A percentile compares a stretch with the other conserved stretches of the same genome.
Conservation (phyloP, 257 asterid species). For the Nicotiana sylvestris region DNA sequence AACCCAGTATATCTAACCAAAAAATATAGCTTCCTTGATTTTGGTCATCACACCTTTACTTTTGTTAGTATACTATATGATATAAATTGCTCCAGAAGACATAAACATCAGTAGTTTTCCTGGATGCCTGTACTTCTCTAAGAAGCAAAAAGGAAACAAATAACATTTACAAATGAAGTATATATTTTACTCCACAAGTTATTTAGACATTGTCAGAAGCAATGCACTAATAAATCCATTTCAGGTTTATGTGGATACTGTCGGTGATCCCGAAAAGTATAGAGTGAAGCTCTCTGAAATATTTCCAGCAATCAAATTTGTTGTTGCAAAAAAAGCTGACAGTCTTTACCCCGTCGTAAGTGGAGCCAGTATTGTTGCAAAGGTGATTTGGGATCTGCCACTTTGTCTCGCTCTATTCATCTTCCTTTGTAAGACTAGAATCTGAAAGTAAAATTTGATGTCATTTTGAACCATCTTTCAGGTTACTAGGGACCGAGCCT, state of each 20-base stretch:
- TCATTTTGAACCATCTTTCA: constrained; percentile 18
- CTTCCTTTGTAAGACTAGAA: neutral
- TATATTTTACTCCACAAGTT: neutral
- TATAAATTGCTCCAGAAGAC: neutral
- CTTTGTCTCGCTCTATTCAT: neutral
- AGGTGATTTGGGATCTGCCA: constrained; percentile 43
- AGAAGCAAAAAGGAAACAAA: neutral
- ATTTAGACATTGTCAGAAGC: neutral
- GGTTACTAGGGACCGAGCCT: constrained; percentile 94
- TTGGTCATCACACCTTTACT: neutral
- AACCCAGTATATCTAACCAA: neutral
- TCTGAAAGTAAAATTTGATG: neutral
- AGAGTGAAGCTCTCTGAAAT: constrained; percentile 73
- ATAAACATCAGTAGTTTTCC: neutral
- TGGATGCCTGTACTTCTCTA: neutral
- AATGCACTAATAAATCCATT: constrained; percentile 17
- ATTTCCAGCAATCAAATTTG: constrained; percentile 75
- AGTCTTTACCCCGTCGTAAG: constrained; percentile 97
- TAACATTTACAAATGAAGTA: neutral
- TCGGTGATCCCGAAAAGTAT: constrained; percentile 94
- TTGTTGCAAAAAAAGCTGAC: constrained; percentile 96
- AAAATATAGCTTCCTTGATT: neutral
- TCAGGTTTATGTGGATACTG: constrained; percentile 94
- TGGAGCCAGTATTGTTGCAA: constrained; percentile 98
- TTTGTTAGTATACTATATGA: neutral